These are phyloP conservation scores for Dipteronia dyeriana DNA, from an alignment of 345 rosid genomes.

Conservation along the genomic window DNA sequence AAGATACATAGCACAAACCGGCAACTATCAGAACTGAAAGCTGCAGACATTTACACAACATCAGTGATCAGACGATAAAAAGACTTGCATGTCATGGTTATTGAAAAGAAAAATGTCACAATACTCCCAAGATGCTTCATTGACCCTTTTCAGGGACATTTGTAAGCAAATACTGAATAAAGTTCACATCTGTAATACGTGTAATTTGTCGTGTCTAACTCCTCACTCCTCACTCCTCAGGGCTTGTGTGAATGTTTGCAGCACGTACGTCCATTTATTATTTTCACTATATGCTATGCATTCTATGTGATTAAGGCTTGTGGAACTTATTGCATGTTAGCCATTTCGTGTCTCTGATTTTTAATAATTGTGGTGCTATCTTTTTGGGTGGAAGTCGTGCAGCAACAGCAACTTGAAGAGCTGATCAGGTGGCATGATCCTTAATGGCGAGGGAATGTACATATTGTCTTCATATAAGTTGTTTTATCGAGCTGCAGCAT, in stretches of 20 bases:
- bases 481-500: conserved; percentile 39
- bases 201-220: background rate
- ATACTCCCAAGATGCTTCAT: background rate
- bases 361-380: conserved; percentile 9
- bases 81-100: background rate
- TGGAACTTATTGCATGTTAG: conserved; percentile 12
- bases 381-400: conserved; percentile 47
- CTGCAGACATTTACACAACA: background rate
- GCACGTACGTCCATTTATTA: background rate
- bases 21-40: background rate
- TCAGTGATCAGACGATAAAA: too few species aligned
- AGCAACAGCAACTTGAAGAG: conserved; percentile 50
- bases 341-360: background rate
- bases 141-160: background rate
- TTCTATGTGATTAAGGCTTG: background rate
- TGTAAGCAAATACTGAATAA: background rate
- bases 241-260: background rate
- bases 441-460: conserved; percentile 18
- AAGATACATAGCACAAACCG: too few species aligned
- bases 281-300: background rate
- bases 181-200: background rate
- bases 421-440: conserved; percentile 26
- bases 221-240: too few species aligned
- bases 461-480: conserved; percentile 37
- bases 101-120: background rate